Evolutionary conservation across 202 grass and related monocot species (phyloP), one percentile per base, ranked within the genome.

Genomic region (Schoenoplectus tabernaemontani): DNA sequence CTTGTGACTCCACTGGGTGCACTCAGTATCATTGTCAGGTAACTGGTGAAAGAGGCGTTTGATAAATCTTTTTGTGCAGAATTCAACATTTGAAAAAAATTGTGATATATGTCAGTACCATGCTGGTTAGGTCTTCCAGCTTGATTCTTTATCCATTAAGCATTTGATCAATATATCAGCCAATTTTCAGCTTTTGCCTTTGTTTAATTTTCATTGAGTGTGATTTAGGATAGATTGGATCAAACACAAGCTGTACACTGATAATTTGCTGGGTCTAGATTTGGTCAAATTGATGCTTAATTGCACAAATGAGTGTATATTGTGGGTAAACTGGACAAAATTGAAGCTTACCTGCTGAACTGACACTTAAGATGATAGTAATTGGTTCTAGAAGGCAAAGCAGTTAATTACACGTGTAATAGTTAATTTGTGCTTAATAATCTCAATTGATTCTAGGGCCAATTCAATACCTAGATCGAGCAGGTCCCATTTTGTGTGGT

Each of bases 1-100:
- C 86, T 98, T 9, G 91, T 98, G 39, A 98, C 96, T 83, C 96
- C 96, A 76, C 88, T 98, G 43, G 96, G 96, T 81, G 96, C 96
- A 9, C 65, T 98, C 68, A 98, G 96, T 76, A 98, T 98, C 84
- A 98, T 98, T 76, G 88, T 98, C 47, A 98, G 96, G 96, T 92
- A 83, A 46, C 20, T 33, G 3, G 26, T n/a, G 34, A 42, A 65
- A 48, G 9, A 50, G 4, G 17, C 26, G 10, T 34, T 74, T 53
- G 7, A n/a, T 17, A 23, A 1, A 74, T 74, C n/a, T 16, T 6
- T 74, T 74, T 33, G 43, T 51, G 44, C 68, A 51, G 44, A 33
- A 74, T 33, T 47, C 2, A 74, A 74, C 41, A 33, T 34, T 51
- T 51, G 26, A 74, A 51, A 33, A 23, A 72, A 72, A 28, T 48